Evolutionary conservation across 495 filamentous ascomycete genomes (phyloP).

Genomic region (Aspergillus heteromorphus): DNA sequence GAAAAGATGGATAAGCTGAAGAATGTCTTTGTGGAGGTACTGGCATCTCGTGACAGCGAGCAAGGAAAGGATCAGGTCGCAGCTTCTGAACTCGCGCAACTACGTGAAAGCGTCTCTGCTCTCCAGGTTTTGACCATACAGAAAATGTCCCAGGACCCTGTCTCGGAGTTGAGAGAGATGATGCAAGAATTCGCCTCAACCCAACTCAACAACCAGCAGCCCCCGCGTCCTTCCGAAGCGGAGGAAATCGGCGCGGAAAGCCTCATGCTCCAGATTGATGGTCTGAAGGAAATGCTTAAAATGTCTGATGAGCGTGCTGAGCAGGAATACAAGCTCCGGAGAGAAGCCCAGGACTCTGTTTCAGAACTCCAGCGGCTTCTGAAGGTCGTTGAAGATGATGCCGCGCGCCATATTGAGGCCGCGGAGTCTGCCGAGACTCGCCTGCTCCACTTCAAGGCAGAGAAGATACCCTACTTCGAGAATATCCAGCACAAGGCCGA

Average conservation of each 20-base stretch:
- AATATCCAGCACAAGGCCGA: conserved; percentile 53
- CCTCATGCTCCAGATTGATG: conserved; percentile 48
- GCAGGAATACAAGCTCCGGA: conserved; percentile 59
- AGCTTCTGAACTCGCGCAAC: conserved; percentile 41
- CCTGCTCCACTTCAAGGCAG: conserved; percentile 47
- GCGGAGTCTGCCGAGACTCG: conserved; percentile 60
- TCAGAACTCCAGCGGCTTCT: conserved; percentile 65
- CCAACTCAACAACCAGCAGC: conserved; percentile 31
- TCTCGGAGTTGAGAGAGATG: conserved; percentile 38
- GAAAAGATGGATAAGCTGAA: conserved; percentile 84
- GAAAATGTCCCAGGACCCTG: conserved; percentile 35
- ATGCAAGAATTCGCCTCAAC: conserved; percentile 42
- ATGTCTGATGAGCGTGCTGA: conserved; percentile 46
- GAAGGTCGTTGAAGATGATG: conserved; percentile 68
- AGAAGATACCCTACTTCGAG: conserved; percentile 46
- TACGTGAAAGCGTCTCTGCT: conserved; percentile 55
- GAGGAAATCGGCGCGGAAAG: conserved; percentile 46
- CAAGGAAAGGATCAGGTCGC: conserved; percentile 30
- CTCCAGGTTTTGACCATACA: conserved; percentile 45
- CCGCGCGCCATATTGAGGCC: conserved; percentile 60
- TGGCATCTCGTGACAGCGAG: conserved; percentile 50
- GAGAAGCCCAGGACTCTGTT: conserved; percentile 67
- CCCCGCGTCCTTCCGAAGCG: conserved; percentile 33
- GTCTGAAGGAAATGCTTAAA: conserved; percentile 50
- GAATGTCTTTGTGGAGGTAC: conserved; percentile 68